Evolutionary conservation across 257 asterid species (phyloP), one percentile per base, ranked within the genome.

Genomic region (Marsdenia floribunda): DNA sequence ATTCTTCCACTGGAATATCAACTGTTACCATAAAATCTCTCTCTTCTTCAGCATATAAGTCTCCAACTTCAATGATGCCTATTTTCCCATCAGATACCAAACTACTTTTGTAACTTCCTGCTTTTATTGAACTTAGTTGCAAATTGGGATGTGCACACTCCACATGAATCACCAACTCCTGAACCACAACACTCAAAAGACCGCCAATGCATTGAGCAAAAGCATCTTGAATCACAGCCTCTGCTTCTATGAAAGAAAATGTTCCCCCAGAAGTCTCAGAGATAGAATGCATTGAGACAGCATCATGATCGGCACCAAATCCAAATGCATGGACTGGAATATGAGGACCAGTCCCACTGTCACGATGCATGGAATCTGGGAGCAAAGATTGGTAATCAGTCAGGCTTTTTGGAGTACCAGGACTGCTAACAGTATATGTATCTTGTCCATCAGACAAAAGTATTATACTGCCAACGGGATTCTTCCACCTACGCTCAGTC

Each of bases 121-220:
- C 84, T 80, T 88, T 89, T 42, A 92, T 82, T 15, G 90, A 82
- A 67, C 77, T 70, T 71, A 94, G 84, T 49, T 6, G 83, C 70
- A 90, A 26, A n/a, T 15, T 47, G 1, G 88, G 87, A 74, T 87
- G 87, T 22, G 84, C n/a, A 77, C 98, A 88, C 81, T 90, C 96
- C 0, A 92, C 76, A 73, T 85, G 90, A 55, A 94, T 86, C 49
- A 59, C 73, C 22, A 90, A 67, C 35, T 88, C 96, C 82, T 94
- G 98, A 14, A 85, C 86, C 22, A 94, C 96, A 21, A 94, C 93
- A 54, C 98, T 94, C 77, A 94, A 74, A 49, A 94, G 88, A 14
- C 99, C 99, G 0, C 99, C 99, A 24, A 94, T 92, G 86, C 99
- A 94, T 80, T 94, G 99, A 2, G 99, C 99, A 69, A 94, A 94